phyloP scores from a whole-genome alignment of 352 stramenopile species.

The Globisporangium lucens region DNA sequence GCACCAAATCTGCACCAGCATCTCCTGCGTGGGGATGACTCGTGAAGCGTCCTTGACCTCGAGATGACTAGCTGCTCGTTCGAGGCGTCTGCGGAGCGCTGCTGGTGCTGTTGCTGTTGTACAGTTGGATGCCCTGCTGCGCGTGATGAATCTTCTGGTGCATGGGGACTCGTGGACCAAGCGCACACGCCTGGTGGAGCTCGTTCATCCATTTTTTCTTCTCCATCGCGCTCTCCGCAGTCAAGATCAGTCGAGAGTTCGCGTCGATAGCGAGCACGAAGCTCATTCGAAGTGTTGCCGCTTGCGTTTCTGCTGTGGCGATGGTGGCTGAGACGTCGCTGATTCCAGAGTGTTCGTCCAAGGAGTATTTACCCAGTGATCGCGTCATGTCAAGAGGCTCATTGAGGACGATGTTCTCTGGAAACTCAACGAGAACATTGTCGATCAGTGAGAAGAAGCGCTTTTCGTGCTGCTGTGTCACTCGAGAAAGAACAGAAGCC shows the following conservation, averaged over 20 bases:
- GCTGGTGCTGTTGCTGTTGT: background rate
- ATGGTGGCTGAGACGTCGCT: slow-evolving; percentile 18
- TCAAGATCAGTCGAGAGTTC: slow-evolving; percentile 29
- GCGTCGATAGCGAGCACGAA: slow-evolving; percentile 31
- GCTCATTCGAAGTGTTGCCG: slow-evolving; percentile 28
- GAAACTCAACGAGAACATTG: slow-evolving; percentile 29
- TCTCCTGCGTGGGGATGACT: slow-evolving; percentile 6
- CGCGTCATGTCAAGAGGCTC: slow-evolving; percentile 14
- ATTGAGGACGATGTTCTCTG: slow-evolving; percentile 27
- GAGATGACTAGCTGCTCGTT: background rate
- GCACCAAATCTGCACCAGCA: slow-evolving; percentile 20
- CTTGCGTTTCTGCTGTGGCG: slow-evolving; percentile 16
- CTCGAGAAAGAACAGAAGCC: slow-evolving; percentile 15
- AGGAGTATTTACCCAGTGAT: slow-evolving; percentile 17
- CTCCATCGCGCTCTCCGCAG: slow-evolving; percentile 34
- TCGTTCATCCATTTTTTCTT: slow-evolving; percentile 51
- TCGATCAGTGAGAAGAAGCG: slow-evolving; percentile 37
- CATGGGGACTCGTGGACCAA: slow-evolving; percentile 7
- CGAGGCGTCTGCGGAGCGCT: background rate
- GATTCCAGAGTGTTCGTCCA: slow-evolving; percentile 19
- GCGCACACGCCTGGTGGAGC: slow-evolving; percentile 23
- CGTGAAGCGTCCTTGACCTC: slow-evolving; percentile 1
- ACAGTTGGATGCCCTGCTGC: background rate
- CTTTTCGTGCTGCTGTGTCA: slow-evolving; percentile 19
- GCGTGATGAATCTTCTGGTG: slow-evolving; percentile 8